phyloP scores from a whole-genome alignment of 176 grass and related monocot genomes.

The Microstegium vimineum region DNA sequence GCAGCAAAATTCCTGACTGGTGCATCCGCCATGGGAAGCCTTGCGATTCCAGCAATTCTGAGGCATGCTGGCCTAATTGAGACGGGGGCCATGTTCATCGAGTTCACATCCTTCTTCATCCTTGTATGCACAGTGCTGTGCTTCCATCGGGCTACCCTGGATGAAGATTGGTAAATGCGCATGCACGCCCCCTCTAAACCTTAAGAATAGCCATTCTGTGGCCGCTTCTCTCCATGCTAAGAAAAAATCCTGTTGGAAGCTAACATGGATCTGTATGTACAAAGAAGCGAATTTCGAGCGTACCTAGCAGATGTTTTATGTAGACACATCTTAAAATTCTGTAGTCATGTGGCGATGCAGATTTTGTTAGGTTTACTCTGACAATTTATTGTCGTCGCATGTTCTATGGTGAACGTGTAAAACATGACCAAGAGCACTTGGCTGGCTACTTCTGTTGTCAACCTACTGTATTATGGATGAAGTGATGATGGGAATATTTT shows the following conservation, averaged over 20 bases:
- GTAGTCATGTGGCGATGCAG: not conserved
- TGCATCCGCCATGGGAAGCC: constrained; percentile 83
- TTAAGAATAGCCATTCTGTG: not conserved
- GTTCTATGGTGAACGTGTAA: not conserved
- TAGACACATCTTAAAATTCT: not conserved
- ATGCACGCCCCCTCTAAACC: not conserved
- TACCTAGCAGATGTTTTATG: not conserved
- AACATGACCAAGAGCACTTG: not conserved
- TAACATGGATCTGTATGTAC: constrained; percentile 32
- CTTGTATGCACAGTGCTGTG: constrained; percentile 86
- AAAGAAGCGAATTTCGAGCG: constrained; percentile 3
- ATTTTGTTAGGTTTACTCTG: not conserved
- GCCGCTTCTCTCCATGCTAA: not conserved
- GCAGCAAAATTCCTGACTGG: constrained; percentile 92
- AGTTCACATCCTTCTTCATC: constrained; percentile 97
- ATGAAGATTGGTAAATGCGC: constrained; percentile 72
- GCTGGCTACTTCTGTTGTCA: not conserved
- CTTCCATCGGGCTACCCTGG: constrained; percentile 77
- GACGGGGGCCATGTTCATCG: constrained; percentile 87
- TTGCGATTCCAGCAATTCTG: constrained; percentile 86
- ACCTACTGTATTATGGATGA: not conserved
- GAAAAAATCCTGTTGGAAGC: not conserved
- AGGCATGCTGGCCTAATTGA: constrained; percentile 90
- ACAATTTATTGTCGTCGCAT: not conserved
- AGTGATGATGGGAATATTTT: not conserved